Conservation (phyloP, 306 rosid species). For the Astragalus membranaceus region DNA sequence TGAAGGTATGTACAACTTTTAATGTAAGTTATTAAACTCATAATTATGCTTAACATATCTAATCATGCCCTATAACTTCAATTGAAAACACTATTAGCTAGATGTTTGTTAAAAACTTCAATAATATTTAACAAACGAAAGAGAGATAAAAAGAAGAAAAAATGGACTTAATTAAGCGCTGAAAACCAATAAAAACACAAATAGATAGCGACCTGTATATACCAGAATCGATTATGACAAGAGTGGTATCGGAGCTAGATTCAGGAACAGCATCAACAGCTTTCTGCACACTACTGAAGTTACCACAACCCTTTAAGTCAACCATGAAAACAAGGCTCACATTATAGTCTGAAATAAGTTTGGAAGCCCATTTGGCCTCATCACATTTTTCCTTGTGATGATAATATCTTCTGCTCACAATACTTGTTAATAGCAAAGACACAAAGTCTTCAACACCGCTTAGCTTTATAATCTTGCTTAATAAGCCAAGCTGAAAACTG, state of each 20-base stretch:
- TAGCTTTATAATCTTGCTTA: constrained; percentile 25
- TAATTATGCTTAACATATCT: background rate
- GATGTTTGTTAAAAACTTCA: background rate
- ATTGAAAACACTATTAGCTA: background rate
- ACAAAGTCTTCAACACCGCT: constrained; percentile 34
- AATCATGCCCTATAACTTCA: background rate
- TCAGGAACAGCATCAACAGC: constrained; percentile 74
- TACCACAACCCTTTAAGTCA: constrained; percentile 47
- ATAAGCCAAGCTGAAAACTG: constrained; percentile 15
- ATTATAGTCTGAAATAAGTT: constrained; percentile 37
- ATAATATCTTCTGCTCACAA: constrained; percentile 16
- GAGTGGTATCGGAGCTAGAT: constrained; percentile 37
- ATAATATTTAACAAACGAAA: background rate
- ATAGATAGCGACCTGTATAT: constrained; percentile 23
- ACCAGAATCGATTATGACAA: constrained; percentile 48
- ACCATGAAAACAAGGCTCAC: constrained; percentile 52
- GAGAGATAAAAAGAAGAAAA: background rate
- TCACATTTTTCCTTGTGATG: constrained; percentile 30
- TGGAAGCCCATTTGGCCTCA: constrained; percentile 33
- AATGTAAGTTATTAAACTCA: background rate
- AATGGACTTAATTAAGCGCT: background rate
- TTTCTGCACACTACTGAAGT: constrained; percentile 63
- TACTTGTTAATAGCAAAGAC: constrained; percentile 29
- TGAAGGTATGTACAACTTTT: too few species aligned
- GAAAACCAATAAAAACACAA: background rate